Evolutionary conservation across 225 moss, liverwort and hornwort genomes (phyloP).

Genomic region (Lunularia cruciata): DNA sequence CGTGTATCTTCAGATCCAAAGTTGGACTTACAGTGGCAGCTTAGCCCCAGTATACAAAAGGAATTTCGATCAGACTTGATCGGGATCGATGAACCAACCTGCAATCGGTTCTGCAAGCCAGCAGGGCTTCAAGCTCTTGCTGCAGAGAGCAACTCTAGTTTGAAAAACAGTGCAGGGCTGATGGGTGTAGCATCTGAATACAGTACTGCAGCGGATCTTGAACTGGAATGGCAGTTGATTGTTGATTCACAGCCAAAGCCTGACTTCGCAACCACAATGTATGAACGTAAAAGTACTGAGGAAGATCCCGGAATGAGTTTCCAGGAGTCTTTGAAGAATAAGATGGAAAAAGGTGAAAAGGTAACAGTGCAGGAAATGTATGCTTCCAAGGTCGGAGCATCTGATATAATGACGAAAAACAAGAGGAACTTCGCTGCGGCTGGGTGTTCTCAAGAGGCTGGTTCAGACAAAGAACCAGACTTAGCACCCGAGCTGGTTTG

Average conservation of each 20-base stretch:
- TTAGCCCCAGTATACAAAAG: constrained; percentile 53
- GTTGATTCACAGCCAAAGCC: constrained; percentile 70
- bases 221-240: constrained; percentile 87
- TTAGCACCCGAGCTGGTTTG: background rate
- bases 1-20: constrained; percentile 50
- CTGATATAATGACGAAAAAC: constrained; percentile 21
- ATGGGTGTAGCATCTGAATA: constrained; percentile 62
- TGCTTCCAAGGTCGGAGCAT: constrained; percentile 8
- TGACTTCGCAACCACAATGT: constrained; percentile 39
- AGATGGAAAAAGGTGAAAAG: constrained; percentile 11
- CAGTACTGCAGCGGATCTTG: constrained; percentile 56
- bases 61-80: constrained; percentile 65
- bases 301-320: constrained; percentile 31
- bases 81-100: constrained; percentile 52
- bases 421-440: background rate
- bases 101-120: constrained; percentile 62
- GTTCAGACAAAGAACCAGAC: constrained; percentile 1
- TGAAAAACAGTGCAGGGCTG: constrained; percentile 52
- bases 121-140: constrained; percentile 74
- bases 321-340: constrained; percentile 13
- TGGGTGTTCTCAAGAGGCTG: background rate
- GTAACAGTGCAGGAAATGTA: constrained; percentile 6
- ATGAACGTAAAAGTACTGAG: constrained; percentile 26
- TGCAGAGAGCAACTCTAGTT: constrained; percentile 51
- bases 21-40: constrained; percentile 56